phyloP scores from a whole-genome alignment of 2,329 filamentous ascomycete genomes.

The Trichocomaceae sp. region DNA sequence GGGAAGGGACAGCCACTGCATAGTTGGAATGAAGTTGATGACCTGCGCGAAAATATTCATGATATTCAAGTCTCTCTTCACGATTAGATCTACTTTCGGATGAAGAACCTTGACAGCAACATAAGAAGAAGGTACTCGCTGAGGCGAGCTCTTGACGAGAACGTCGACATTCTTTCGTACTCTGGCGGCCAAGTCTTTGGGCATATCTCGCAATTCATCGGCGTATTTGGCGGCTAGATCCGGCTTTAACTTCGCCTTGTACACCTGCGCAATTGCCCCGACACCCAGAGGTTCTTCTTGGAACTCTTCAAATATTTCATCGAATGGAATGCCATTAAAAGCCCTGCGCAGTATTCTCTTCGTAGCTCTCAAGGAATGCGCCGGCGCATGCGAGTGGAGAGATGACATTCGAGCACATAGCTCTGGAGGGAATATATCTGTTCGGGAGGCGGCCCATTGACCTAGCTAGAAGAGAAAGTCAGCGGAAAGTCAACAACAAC shows the following conservation, averaged over 20 bases:
- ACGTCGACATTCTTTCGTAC: conserved; percentile 77
- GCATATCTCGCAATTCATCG: conserved; percentile 46
- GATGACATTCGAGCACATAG: conserved; percentile 92
- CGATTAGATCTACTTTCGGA: conserved; percentile 79
- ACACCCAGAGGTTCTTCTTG: conserved; percentile 83
- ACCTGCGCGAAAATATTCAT: conserved; percentile 85
- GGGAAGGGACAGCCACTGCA: conserved; percentile 94
- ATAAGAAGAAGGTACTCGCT: conserved; percentile 79
- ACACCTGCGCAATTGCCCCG: conserved; percentile 94
- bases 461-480: conserved; percentile 55
- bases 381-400: conserved; percentile 87
- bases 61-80: conserved; percentile 84
- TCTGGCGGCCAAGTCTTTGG: conserved; percentile 57
- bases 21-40: conserved; percentile 82
- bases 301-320: conserved; percentile 95
- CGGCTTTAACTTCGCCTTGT: conserved; percentile 85
- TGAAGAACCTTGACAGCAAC: conserved; percentile 96
- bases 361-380: conserved; percentile 75
- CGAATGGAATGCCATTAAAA: conserved; percentile 71
- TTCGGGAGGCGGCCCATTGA: conserved; percentile 95
- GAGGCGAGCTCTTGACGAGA: conserved; percentile 77
- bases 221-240: conserved; percentile 62
- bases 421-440: conserved; percentile 90
- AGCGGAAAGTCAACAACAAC: not conserved
- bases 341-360: conserved; percentile 72